Percentiles rank a stretch among this genome's conserved stretches.
phyloP scores from a whole-genome alignment of 23 red algal species.

The Cyanidiococcus yangmingshanensis region DNA sequence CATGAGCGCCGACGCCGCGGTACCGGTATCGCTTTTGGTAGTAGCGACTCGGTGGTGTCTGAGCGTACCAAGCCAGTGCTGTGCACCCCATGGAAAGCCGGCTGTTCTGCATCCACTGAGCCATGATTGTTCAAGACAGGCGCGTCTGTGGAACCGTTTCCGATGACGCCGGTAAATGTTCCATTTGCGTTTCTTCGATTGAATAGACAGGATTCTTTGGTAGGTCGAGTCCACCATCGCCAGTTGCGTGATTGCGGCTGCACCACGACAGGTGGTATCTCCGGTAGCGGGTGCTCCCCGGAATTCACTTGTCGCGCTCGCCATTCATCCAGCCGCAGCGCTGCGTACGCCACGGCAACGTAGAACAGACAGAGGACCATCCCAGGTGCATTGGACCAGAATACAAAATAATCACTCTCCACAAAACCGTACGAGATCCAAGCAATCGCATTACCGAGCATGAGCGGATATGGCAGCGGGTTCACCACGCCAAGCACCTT shows the following conservation, averaged over 20 bases:
- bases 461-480: conserved; percentile 29
- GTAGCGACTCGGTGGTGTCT: not conserved
- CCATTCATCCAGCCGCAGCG: not conserved
- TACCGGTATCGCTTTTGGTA: not conserved
- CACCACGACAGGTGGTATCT: not conserved
- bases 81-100: not conserved
- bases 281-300: not conserved
- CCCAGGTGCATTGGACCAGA: conserved; percentile 27
- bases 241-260: not conserved
- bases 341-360: conserved; percentile 14
- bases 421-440: conserved; percentile 23
- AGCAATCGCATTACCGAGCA: conserved; percentile 19
- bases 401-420: conserved; percentile 21
- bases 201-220: not conserved
- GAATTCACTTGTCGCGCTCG: not conserved
- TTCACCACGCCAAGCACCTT: conserved; percentile 16
- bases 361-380: conserved; percentile 17
- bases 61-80: not conserved
- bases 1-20: not conserved
- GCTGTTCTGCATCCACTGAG: not conserved
- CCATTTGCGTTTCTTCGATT: not conserved
- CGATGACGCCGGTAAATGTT: not conserved
- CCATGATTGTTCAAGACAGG: not conserved
- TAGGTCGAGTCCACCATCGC: not conserved
- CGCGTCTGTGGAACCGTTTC: not conserved